Evolutionary conservation across 441 rosid genomes (phyloP), one percentile per base, ranked within the genome.

Genomic region (Raphanus hybrid): DNA sequence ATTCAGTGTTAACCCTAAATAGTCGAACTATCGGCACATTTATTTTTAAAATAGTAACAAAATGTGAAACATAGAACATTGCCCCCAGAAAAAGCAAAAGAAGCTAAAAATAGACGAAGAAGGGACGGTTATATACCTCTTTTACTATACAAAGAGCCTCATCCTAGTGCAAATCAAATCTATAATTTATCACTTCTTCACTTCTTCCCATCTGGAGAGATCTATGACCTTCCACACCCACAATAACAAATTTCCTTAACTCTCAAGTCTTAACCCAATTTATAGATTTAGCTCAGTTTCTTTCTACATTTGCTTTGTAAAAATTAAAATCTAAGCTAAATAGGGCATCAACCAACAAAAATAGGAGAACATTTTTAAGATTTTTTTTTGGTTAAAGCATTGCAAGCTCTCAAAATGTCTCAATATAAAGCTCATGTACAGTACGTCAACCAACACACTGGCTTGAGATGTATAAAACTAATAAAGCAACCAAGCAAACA

Each of bases 391-490:
- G n/a, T n/a, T 10, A 57, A 15, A 37, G 50, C 70, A 26, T 27
- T 52, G 64, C 14, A 52, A 52, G 7, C 41, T 69, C 5, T 50
- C 57, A 70, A 27, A 45, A 32, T 50, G 32, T 75, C 29, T 61
- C 34, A 70, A 63, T 62, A 76, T 63, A 55, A 70, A 71, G 80
- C 80, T 71, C 80, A 70, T 77, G 80, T 72, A 59, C 72, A 64
- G 80, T 72, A 59, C 72, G 57, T 71, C 45, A 63, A 71, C 58
- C 73, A 60, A 68, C 68, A 62, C 75, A 76, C 43, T 23, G 70
- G 52, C 71, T 70, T 75, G 6, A 32, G 8, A 32, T 4, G 6
- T 23, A 71, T 35, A 15, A 32, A 20, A 59, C 64, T 23, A 59
- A 71, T 34, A 26, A 41, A 43, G 45, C 67, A 63, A 63, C 55